Conservation (phyloP, 495 filamentous ascomycete species). For the Penicillium arizonense region DNA sequence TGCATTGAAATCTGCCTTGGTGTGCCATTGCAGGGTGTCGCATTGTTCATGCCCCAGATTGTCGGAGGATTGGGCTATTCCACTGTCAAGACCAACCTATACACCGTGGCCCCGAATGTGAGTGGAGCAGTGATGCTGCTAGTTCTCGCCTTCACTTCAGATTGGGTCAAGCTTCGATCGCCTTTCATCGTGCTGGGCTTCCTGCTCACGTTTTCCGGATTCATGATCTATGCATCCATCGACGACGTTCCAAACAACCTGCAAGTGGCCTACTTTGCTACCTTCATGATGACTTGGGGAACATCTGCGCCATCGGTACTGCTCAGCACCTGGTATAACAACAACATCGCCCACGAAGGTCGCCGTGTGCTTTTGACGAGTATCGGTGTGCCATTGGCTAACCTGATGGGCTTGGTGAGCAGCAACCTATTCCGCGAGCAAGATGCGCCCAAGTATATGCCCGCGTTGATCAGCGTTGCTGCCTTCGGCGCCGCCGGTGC, state of each 20-base stretch:
- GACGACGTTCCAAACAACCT: slow-evolving; percentile 54
- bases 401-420: slow-evolving; percentile 76
- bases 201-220: slow-evolving; percentile 69
- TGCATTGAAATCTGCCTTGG: slow-evolving; percentile 73
- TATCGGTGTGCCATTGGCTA: slow-evolving; percentile 72
- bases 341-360: slow-evolving; percentile 76
- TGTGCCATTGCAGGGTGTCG: slow-evolving; percentile 69
- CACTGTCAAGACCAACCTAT: slow-evolving; percentile 71
- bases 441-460: slow-evolving; percentile 72
- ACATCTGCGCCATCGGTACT: slow-evolving; percentile 54
- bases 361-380: slow-evolving; percentile 68
- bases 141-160: slow-evolving; percentile 64
- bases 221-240: slow-evolving; percentile 72
- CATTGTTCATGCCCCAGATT: slow-evolving; percentile 74
- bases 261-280: slow-evolving; percentile 71
- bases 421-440: slow-evolving; percentile 72
- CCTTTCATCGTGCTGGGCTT: slow-evolving; percentile 74
- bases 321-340: slow-evolving; percentile 67
- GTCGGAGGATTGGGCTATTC: slow-evolving; percentile 60
- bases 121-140: slow-evolving; percentile 68
- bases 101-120: slow-evolving; percentile 72
- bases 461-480: slow-evolving; percentile 70
- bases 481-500: slow-evolving; percentile 67
- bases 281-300: slow-evolving; percentile 82
- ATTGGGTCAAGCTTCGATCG: slow-evolving; percentile 63